These are phyloP conservation scores for Aspergillus sp. DNA, from an alignment of 2,329 filamentous ascomycete species.

Conservation along the genomic window DNA sequence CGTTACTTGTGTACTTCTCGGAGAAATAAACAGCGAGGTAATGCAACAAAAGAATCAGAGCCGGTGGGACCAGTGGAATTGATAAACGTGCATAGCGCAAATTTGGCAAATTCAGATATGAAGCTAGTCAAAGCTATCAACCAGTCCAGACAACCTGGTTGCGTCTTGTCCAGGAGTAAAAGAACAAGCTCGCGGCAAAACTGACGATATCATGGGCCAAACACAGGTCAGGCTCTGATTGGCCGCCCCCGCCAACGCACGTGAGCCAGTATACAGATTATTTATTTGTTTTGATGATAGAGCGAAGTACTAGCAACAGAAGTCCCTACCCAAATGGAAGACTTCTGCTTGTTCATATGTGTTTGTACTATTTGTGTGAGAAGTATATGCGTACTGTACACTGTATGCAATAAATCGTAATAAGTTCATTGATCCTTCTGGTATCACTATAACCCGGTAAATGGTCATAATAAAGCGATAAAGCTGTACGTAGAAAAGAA, in stretches of 20 bases:
- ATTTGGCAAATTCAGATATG: neutral
- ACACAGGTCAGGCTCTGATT: neutral
- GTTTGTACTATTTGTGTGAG: too few relatives aligned
- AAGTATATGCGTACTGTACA: too few relatives aligned
- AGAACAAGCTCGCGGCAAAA: neutral
- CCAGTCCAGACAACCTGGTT: neutral
- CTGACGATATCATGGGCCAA: neutral
- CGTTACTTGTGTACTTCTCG: conserved; percentile 1
- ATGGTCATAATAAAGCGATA: neutral
- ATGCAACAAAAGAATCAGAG: too few relatives aligned
- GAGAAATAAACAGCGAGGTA: neutral
- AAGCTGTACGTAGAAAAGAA: neutral
- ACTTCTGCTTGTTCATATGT: too few relatives aligned
- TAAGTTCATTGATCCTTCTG: neutral
- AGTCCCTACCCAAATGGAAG: too few relatives aligned
- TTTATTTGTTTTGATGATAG: too few relatives aligned
- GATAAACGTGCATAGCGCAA: neutral
- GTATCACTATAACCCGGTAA: neutral
- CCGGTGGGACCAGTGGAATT: neutral
- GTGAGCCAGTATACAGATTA: neutral
- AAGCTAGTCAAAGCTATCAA: neutral
- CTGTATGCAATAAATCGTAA: too few relatives aligned
- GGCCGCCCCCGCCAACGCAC: neutral
- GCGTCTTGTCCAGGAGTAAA: neutral
- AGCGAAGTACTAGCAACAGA: too few relatives aligned